Percentiles rank a stretch among this genome's conserved stretches.
These are phyloP conservation scores for Epichloe coenophiala DNA, from an alignment of 2,329 filamentous ascomycete genomes.

Conservation along the genomic window DNA sequence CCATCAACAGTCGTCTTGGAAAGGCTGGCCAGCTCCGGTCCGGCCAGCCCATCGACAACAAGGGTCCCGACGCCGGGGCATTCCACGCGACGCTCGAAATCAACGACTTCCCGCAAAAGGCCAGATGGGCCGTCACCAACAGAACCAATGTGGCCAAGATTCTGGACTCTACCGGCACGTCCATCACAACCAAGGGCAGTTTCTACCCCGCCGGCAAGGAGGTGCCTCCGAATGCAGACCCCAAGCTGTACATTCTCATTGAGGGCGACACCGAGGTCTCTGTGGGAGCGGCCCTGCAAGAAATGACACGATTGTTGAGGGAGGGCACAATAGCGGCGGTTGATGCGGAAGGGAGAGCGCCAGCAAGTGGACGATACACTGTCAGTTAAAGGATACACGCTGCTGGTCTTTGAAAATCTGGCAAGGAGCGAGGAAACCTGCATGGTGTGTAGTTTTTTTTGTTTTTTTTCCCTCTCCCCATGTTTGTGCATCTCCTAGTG, in stretches of 20 bases:
- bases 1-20: slow-evolving; percentile 81
- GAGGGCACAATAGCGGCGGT: slow-evolving; percentile 84
- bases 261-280: slow-evolving; percentile 93
- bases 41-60: slow-evolving; percentile 94
- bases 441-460: no score
- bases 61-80: slow-evolving; percentile 89
- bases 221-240: slow-evolving; percentile 57
- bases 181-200: slow-evolving; percentile 92
- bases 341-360: slow-evolving; percentile 70
- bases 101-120: slow-evolving; percentile 98
- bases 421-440: no score
- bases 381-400: slow-evolving; percentile 45
- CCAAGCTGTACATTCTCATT: slow-evolving; percentile 96
- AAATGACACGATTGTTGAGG: slow-evolving; percentile 74
- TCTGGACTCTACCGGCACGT: slow-evolving; percentile 83
- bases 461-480: no score
- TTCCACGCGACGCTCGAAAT: slow-evolving; percentile 97
- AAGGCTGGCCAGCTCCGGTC: slow-evolving; percentile 80
- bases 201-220: slow-evolving; percentile 78
- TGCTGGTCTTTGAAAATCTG: not conserved
- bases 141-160: slow-evolving; percentile 98
- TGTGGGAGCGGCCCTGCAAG: slow-evolving; percentile 79
- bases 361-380: slow-evolving; percentile 71
- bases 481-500: no score
- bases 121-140: slow-evolving; percentile 96